A percentile compares a stretch with the other conserved stretches of the same genome.
Evolutionary conservation across 441 rosid genomes (phyloP).

Genomic region (Pelargonium fulgidum): DNA sequence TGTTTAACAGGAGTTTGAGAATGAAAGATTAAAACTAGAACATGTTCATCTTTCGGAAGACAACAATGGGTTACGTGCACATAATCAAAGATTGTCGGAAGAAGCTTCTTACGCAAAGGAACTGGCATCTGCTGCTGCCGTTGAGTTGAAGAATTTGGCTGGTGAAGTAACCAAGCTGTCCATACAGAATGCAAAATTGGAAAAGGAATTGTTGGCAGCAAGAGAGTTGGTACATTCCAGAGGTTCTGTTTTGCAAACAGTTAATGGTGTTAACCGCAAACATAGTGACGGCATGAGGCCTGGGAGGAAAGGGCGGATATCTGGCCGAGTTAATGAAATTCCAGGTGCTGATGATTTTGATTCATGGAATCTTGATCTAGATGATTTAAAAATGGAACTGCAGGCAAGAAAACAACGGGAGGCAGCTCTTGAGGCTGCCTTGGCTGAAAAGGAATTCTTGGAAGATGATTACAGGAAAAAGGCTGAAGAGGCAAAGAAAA

Average conservation of each 20-base stretch:
- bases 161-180: conserved; percentile 91
- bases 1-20: conserved; percentile 62
- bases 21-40: conserved; percentile 69
- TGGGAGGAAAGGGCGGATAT: conserved; percentile 70
- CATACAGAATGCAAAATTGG: conserved; percentile 73
- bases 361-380: conserved; percentile 69
- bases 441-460: conserved; percentile 69
- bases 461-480: conserved; percentile 77
- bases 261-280: conserved; percentile 54
- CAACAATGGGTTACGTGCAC: conserved; percentile 69
- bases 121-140: conserved; percentile 99
- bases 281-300: conserved; percentile 47
- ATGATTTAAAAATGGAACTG: conserved; percentile 75
- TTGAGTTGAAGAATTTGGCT: conserved; percentile 94
- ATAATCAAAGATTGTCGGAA: conserved; percentile 82
- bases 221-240: conserved; percentile 61
- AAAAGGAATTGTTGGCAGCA: conserved; percentile 65
- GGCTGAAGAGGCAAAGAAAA: conserved; percentile 73
- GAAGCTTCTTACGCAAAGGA: conserved; percentile 97
- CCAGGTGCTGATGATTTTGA: conserved; percentile 58
- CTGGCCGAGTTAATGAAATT: conserved; percentile 53
- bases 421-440: conserved; percentile 78
- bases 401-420: conserved; percentile 88
- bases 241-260: conserved; percentile 30
- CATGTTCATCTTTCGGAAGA: conserved; percentile 77